Evolutionary conservation across 768 basidiomycete species (phyloP), one percentile per base, ranked within the genome.

Genomic region (Rhodotorula taiwanensis): DNA sequence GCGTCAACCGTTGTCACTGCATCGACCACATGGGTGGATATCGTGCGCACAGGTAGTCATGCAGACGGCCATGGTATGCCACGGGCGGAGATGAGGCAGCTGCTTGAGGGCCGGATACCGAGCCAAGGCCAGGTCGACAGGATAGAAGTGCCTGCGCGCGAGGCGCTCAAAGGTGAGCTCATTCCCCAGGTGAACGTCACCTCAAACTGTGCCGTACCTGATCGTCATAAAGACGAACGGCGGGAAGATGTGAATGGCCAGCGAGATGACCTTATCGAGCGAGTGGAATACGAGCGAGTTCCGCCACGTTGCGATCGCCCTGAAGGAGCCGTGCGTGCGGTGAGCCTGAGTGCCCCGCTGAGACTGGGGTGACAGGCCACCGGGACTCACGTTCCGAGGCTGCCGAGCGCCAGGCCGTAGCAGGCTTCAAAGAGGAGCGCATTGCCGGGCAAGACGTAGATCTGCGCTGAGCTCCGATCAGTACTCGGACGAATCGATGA

Each of bases 271-370:
- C 76, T 98, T 98, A 76, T 99, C 95, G 58, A 84, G 81, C 72
- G 94, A 92, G 72, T 99, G 95, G 78, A 99, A 99, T 5, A 99
- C 95, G 28, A 99, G 83, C 69, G 89, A 93, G 73, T 99, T 99
- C 64, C 95, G 82, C 95, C 95, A 99, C 15, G 94, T 97, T 70
- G 97, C 89, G 52, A 98, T 92, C 0, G 94, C 93, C 55, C 88
- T 89, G 62, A 1, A 15, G n/a, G 34, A 4, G 2, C 6, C 93
- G 36, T 11, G 44, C 23, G 15, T 45, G n/a, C 5, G n/a, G n/a
- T n/a, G n/a, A n/a, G n/a, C n/a, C n/a, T n/a, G n/a, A n/a, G n/a
- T n/a, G n/a, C n/a, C n/a, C n/a, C n/a, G n/a, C n/a, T n/a, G n/a
- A n/a, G n/a, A n/a, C n/a, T n/a, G n/a, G n/a, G n/a, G n/a, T n/a